Evolutionary conservation across 2,329 filamentous ascomycete genomes (phyloP).

Genomic region (Nemania sp.): DNA sequence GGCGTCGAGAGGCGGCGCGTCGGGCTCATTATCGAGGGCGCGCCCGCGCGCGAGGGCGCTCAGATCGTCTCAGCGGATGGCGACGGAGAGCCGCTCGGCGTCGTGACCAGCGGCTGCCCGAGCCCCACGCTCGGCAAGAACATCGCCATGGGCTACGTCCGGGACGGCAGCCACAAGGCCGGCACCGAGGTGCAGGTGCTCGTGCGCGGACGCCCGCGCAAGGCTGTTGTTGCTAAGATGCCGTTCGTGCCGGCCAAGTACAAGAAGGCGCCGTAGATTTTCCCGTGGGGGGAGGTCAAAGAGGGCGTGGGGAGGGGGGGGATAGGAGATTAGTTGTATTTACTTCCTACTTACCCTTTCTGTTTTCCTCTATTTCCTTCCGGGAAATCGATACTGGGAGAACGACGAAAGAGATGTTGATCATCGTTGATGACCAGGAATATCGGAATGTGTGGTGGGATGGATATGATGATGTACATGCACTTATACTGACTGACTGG

Average conservation of each 20-base stretch:
- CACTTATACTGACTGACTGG: too few relatives aligned
- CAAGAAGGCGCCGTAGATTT: constrained; percentile 58
- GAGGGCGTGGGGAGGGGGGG: too few relatives aligned
- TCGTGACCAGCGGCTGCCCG: constrained; percentile 86
- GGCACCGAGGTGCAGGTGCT: constrained; percentile 81
- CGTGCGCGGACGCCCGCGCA: constrained; percentile 75
- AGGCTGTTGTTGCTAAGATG: constrained; percentile 82
- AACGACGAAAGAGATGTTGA: too few relatives aligned
- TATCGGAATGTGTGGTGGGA: too few relatives aligned
- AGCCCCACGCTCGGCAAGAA: constrained; percentile 86
- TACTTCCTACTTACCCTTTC: too few relatives aligned
- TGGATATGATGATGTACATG: too few relatives aligned
- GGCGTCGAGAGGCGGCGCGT: constrained; percentile 76
- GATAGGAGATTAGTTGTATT: too few relatives aligned
- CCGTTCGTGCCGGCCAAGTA: constrained; percentile 85
- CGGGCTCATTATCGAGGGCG: constrained; percentile 80
- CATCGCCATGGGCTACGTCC: constrained; percentile 94
- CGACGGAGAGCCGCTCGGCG: constrained; percentile 68
- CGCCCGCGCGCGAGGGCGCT: constrained; percentile 87
- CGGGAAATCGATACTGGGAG: too few relatives aligned
- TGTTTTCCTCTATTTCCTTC: too few relatives aligned
- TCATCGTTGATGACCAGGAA: too few relatives aligned
- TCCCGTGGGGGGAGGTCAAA: too few relatives aligned
- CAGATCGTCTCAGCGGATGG: constrained; percentile 66
- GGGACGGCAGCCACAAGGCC: constrained; percentile 78